A percentile compares a stretch with the other conserved stretches of the same genome.
Conservation (phyloP, 2,329 filamentous ascomycete species). For the Leptosphaerulina australis region DNA sequence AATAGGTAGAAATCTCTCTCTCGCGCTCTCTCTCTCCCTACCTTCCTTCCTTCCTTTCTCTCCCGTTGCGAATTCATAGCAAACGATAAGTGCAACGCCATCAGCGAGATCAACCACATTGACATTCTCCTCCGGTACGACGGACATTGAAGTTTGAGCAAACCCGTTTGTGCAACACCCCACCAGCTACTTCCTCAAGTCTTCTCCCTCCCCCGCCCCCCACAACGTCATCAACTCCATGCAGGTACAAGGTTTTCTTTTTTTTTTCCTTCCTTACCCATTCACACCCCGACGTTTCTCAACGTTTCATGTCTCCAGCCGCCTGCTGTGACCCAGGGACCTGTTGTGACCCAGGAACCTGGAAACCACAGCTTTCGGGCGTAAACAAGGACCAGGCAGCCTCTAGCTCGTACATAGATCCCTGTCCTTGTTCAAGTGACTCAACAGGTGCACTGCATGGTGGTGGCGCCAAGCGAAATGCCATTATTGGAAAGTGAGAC, state of each 20-base stretch:
- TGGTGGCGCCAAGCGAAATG: slow-evolving; percentile 5
- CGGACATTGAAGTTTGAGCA: no score
- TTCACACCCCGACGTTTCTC: background rate
- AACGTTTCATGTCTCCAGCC: slow-evolving; percentile 4
- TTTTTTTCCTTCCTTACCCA: background rate
- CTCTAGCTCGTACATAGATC: background rate
- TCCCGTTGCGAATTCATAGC: no score
- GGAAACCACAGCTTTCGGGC: slow-evolving; percentile 1
- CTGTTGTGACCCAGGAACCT: slow-evolving; percentile 11
- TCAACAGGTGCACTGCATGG: slow-evolving; percentile 13
- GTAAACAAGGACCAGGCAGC: background rate
- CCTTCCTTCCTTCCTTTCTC: no score
- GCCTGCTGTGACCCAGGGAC: slow-evolving; percentile 11
- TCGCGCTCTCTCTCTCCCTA: no score
- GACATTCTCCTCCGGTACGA: no score
- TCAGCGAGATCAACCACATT: no score
- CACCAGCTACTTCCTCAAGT: no score
- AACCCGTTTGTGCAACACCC: no score
- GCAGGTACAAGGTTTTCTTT: slow-evolving; percentile 10
- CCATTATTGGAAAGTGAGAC: background rate
- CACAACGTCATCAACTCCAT: background rate
- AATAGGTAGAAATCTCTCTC: no score
- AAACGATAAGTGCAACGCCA: no score
- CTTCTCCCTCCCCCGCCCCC: no score
- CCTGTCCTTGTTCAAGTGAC: background rate